Base-by-base conservation (phyloP, 1,284 basidiomycete genomes). In the Ganoderma leucocontextum region DNA sequence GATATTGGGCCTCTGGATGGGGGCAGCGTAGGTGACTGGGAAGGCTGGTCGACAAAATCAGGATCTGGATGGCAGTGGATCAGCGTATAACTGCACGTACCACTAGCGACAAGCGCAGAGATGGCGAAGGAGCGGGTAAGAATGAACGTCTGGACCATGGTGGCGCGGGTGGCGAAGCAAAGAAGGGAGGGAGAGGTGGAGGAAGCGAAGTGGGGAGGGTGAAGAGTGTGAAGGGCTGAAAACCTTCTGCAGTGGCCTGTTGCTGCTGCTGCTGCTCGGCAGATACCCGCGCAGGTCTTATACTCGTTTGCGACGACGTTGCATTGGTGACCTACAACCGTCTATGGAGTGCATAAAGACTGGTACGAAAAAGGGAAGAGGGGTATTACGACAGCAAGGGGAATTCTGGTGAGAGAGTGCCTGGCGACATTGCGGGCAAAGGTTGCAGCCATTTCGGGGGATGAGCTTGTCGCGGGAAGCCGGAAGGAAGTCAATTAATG, bases 71-170 rank as follows among this genome's bases (percentile, higher is more conserved):
- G 35, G 38, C 8, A 42, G 44, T 2, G 25, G 22, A 5, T 25
- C 29, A 19, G 36, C 15, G 25, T 13, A 41, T 12, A 22, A 58
- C 2, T n/a, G 2, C 35, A 59, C 62, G 42, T 42, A 74, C 73
- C 70, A 29, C 73, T 69, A 17, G 67, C 70, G 59, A 71, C 63
- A 39, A 74, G 68, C 52, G 71, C 73, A n/a, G 71, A 73, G 57
- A 74, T 71, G 36, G 71, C 70, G 49, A 74, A 72, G 42, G 73
- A 52, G 57, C 73, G 73, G 57, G 73, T 73, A 49, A 73, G 67
- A 61, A 74, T 74, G 59, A 74, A 74, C 2, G 68, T 68, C 19
- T 68, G 64, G 53, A 68, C 69, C 73, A 74, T 74, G 38, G 19
- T 64, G 47, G 38, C 63, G 58, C 44, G 36, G 22, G 39, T 9